Percentiles rank a stretch among this genome's conserved stretches.
Evolutionary conservation across 352 stramenopile species (phyloP).

Genomic region (Pythium myriotylum): DNA sequence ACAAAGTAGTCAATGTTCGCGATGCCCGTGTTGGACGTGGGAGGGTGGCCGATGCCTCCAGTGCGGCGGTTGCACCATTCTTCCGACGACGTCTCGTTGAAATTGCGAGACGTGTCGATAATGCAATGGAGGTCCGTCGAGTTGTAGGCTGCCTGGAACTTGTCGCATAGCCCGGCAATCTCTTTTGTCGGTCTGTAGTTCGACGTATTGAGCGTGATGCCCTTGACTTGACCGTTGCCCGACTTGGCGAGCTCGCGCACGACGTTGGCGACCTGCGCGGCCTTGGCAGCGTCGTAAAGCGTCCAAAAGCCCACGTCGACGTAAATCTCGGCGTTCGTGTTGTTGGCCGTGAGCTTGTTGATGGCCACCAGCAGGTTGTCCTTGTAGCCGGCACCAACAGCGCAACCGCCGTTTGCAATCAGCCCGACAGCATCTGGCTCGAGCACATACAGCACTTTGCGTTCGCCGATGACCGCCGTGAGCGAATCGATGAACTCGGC

Average conservation of each 20-base stretch:
- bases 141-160: slow-evolving; percentile 52
- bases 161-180: slow-evolving; percentile 48
- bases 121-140: slow-evolving; percentile 53
- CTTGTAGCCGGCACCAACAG: slow-evolving; percentile 38
- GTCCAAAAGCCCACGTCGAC: slow-evolving; percentile 67
- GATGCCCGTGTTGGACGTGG: slow-evolving; percentile 53
- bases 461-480: slow-evolving; percentile 38
- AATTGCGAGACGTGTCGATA: slow-evolving; percentile 69
- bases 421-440: slow-evolving; percentile 66
- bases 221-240: slow-evolving; percentile 41
- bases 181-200: slow-evolving; percentile 71
- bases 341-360: slow-evolving; percentile 38
- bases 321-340: slow-evolving; percentile 65
- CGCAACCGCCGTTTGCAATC: slow-evolving; percentile 50
- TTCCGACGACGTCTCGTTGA: slow-evolving; percentile 54
- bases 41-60: slow-evolving; percentile 56
- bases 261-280: slow-evolving; percentile 7
- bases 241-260: slow-evolving; percentile 32
- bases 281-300: slow-evolving; percentile 23
- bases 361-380: slow-evolving; percentile 53
- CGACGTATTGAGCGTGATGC: slow-evolving; percentile 71
- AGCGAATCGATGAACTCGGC: slow-evolving; percentile 46
- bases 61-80: slow-evolving; percentile 78
- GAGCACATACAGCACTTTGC: slow-evolving; percentile 71
- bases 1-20: slow-evolving; percentile 71